Evolutionary conservation across 1,284 basidiomycete genomes (phyloP).

Genomic region (Cystobasidiaceae sp.): DNA sequence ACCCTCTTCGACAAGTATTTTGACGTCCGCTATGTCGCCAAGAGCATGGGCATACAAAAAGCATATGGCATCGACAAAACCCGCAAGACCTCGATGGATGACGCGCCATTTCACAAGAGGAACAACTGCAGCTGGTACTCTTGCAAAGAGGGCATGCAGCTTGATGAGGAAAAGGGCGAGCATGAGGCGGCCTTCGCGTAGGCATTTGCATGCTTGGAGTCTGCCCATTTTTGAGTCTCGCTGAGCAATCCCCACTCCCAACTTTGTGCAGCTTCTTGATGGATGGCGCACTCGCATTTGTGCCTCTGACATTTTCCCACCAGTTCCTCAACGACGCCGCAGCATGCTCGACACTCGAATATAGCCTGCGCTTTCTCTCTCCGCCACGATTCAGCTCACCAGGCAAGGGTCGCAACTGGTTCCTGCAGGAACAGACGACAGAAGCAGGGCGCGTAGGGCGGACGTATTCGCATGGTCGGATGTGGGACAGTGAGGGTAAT

Average conservation of each 20-base stretch:
- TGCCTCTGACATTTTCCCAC: conserved; percentile 41
- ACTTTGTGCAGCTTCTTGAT: conserved; percentile 32
- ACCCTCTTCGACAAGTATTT: conserved; percentile 17
- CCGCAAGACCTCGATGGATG: conserved; percentile 11
- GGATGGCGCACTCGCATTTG: conserved; percentile 42
- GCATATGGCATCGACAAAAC: conserved; percentile 24
- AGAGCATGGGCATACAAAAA: conserved; percentile 13
- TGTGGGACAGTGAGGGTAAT: conserved; percentile 21
- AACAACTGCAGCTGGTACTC: conserved; percentile 28
- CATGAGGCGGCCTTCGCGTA: conserved; percentile 14
- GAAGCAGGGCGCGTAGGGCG: conserved; percentile 16
- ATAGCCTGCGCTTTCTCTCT: conserved; percentile 38
- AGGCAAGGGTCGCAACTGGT: conserved; percentile 8
- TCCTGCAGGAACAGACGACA: conserved; percentile 28
- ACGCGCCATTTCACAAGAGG: conserved; percentile 3
- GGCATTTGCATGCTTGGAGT: too few relatives aligned
- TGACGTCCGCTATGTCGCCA: not conserved
- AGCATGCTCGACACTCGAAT: conserved; percentile 41
- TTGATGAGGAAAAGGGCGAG: not conserved
- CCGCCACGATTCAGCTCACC: not conserved
- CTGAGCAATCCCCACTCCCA: conserved; percentile 28
- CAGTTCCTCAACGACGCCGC: conserved; percentile 34
- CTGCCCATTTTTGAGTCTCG: not conserved
- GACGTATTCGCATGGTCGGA: conserved; percentile 21
- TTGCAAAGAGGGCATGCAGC: not conserved